These are phyloP conservation scores for Euphorbia pulcherrima DNA, from an alignment of 345 rosid species.

Conservation along the genomic window DNA sequence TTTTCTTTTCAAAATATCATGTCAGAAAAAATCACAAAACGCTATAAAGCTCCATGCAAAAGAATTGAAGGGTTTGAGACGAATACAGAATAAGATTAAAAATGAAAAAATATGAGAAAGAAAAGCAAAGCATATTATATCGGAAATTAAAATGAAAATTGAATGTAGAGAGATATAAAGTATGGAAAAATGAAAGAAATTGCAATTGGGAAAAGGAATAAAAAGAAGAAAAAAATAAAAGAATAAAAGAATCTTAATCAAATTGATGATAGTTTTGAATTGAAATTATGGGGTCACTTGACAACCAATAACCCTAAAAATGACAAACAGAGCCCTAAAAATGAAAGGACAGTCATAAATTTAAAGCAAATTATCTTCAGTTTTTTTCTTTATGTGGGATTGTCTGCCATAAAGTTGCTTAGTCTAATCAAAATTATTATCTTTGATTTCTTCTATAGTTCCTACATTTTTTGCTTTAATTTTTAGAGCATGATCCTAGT, in stretches of 20 bases:
- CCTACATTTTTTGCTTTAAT: conserved; percentile 12
- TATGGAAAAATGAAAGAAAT: too few species aligned
- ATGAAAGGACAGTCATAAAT: conserved; percentile 23
- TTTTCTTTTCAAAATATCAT: too few species aligned
- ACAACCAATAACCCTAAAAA: conserved; percentile 8
- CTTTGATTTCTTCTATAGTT: not conserved
- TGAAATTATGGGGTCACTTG: conserved; percentile 15
- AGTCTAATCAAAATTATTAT: conserved; percentile 23
- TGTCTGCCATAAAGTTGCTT: conserved; percentile 34
- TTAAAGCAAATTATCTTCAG: conserved; percentile 10
- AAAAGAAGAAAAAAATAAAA: conserved; percentile 1
- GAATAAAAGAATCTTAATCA: not conserved
- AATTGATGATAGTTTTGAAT: not conserved
- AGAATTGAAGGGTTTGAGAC: too few species aligned
- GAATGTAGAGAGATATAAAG: too few species aligned
- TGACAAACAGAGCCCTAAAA: conserved; percentile 4
- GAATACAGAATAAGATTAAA: too few species aligned
- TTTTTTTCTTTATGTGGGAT: conserved; percentile 30
- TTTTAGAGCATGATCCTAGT: conserved; percentile 32
- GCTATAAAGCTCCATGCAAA: too few species aligned
- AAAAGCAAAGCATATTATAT: too few species aligned
- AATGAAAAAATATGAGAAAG: too few species aligned
- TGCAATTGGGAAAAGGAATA: not conserved
- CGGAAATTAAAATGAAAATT: too few species aligned
- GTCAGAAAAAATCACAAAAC: too few species aligned